phyloP scores from a whole-genome alignment of 192 early-diverging fungal species.

The Coemansia sp. region DNA sequence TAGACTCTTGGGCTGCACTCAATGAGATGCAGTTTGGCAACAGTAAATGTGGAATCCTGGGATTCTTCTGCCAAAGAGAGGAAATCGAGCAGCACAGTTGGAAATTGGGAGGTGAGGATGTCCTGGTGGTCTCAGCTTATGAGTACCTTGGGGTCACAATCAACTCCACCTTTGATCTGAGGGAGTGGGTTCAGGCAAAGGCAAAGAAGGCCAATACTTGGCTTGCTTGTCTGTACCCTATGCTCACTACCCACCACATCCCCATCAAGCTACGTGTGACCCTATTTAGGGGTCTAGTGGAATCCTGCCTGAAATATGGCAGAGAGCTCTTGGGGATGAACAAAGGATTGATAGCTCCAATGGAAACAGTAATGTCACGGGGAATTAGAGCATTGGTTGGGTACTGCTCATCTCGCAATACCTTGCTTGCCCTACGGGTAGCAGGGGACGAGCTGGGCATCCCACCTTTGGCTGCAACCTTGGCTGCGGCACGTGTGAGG shows the following conservation, averaged over 20 bases:
- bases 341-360: neutral
- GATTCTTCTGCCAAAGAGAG: neutral
- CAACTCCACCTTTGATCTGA: constrained; percentile 1
- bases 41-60: too few species aligned
- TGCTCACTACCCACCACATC: neutral
- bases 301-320: neutral
- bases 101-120: neutral
- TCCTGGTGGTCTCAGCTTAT: neutral
- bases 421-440: neutral
- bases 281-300: constrained; percentile 1
- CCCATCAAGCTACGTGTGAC: neutral
- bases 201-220: neutral
- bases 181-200: neutral
- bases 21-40: too few species aligned
- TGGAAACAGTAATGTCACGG: neutral
- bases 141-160: constrained; percentile 1
- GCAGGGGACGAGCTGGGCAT: neutral
- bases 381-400: constrained; percentile 2
- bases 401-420: neutral
- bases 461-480: neutral
- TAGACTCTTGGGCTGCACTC: too few species aligned
- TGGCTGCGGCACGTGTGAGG: neutral
- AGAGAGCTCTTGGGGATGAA: constrained; percentile 2
- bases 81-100: constrained; percentile 1
- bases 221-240: neutral